A percentile compares a stretch with the other conserved stretches of the same genome.
These are phyloP conservation scores for Mycena filopes DNA, from an alignment of 768 basidiomycete genomes.

Conservation along the genomic window DNA sequence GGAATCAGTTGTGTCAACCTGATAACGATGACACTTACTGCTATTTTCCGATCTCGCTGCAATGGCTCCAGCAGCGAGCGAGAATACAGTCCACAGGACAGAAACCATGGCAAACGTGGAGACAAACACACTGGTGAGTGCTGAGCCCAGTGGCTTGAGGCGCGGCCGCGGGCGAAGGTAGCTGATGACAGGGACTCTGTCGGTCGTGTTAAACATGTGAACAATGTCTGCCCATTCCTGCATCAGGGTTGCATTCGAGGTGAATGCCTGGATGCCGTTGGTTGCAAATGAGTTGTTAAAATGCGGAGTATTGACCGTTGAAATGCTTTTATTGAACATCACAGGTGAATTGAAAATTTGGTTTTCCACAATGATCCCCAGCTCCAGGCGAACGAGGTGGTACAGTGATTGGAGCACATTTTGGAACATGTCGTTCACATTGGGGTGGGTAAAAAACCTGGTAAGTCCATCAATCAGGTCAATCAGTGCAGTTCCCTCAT, in stretches of 20 bases:
- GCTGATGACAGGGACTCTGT: slow-evolving; percentile 7
- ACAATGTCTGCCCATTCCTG: background rate
- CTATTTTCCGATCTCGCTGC: too few species aligned
- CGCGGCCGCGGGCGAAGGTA: slow-evolving; percentile 7
- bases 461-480: too few species aligned
- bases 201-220: background rate
- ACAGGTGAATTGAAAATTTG: background rate
- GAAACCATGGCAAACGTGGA: slow-evolving; percentile 1
- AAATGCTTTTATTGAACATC: background rate
- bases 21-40: too few species aligned
- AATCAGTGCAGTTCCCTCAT: too few species aligned
- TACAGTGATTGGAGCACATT: slow-evolving; percentile 3
- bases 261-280: background rate
- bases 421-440: background rate
- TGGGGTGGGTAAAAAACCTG: background rate
- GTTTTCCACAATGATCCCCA: slow-evolving; percentile 4
- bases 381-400: slow-evolving; percentile 1
- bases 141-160: slow-evolving; percentile 16
- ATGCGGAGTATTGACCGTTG: too few species aligned
- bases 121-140: background rate
- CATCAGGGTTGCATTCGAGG: slow-evolving; percentile 1
- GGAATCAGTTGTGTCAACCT: too few species aligned
- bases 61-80: slow-evolving; percentile 8
- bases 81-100: slow-evolving; percentile 7
- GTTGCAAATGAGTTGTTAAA: too few species aligned